A percentile compares a stretch with the other conserved stretches of the same genome.
These are phyloP conservation scores for Ocimum tenuiflorum DNA, from an alignment of 257 asterid species.

Conservation along the genomic window DNA sequence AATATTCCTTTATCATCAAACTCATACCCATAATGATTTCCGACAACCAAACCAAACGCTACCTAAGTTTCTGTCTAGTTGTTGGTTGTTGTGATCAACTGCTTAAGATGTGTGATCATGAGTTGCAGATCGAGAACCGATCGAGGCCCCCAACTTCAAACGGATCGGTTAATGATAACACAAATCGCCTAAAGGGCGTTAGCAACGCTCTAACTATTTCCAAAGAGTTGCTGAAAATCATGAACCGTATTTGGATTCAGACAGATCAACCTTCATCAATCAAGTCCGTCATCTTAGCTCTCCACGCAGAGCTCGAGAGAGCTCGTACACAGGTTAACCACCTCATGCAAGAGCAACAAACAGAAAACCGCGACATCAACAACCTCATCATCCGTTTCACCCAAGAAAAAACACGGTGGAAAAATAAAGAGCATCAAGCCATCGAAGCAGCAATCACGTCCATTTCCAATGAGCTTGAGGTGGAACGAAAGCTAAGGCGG, in stretches of 20 bases:
- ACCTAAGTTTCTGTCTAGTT: background rate
- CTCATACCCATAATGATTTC: too few species aligned
- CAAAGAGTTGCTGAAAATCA: conserved; percentile 69
- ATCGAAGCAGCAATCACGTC: conserved; percentile 54
- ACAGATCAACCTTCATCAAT: conserved; percentile 71
- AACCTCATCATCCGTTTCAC: conserved; percentile 54
- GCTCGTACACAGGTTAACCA: conserved; percentile 73
- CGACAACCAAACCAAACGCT: background rate
- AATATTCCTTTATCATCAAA: too few species aligned
- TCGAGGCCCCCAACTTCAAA: conserved; percentile 56
- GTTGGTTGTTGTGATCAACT: background rate
- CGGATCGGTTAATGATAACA: conserved; percentile 42
- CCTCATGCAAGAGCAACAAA: conserved; percentile 54
- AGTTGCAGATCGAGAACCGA: conserved; percentile 54
- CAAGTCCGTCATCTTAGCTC: conserved; percentile 72
- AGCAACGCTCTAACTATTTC: conserved; percentile 77
- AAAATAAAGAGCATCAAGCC: conserved; percentile 47
- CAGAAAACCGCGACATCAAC: conserved; percentile 45
- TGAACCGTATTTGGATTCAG: conserved; percentile 62
- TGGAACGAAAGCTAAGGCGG: conserved; percentile 56
- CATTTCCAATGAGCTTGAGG: conserved; percentile 58
- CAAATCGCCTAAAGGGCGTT: conserved; percentile 58
- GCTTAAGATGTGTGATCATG: background rate
- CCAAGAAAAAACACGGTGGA: conserved; percentile 73
- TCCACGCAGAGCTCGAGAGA: conserved; percentile 83